Conservation (phyloP, 2,329 filamentous ascomycete genomes). For the Trichoderma harzianum region DNA sequence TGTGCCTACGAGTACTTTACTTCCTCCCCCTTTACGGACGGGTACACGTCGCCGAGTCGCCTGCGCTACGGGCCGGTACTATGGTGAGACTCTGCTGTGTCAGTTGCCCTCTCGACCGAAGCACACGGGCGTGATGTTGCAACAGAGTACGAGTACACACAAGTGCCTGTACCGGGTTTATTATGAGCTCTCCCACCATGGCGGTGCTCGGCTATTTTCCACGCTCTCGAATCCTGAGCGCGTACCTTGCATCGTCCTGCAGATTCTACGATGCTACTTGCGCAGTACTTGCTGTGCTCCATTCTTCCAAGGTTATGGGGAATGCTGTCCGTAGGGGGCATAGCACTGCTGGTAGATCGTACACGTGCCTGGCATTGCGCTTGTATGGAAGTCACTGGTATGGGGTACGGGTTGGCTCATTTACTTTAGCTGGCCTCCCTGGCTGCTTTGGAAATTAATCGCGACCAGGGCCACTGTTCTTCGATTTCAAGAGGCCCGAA, state of each 20-base stretch:
- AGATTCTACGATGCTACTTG: neutral
- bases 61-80: neutral
- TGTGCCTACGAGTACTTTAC: neutral
- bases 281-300: neutral
- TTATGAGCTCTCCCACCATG: neutral
- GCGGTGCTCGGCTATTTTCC: neutral
- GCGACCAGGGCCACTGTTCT: slow-evolving; percentile 1
- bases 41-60: neutral
- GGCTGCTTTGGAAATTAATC: slow-evolving; percentile 16
- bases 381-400: neutral
- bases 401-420: slow-evolving; percentile 15
- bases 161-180: neutral
- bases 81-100: neutral
- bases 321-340: neutral
- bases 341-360: neutral
- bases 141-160: neutral
- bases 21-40: neutral
- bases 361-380: neutral
- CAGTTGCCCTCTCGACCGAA: neutral
- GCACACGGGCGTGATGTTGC: neutral
- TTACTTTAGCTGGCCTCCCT: slow-evolving; percentile 13
- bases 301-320: neutral
- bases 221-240: neutral
- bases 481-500: slow-evolving; percentile 13
- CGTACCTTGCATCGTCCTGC: slow-evolving; percentile 10